Evolutionary conservation across 148 eudicot species (phyloP), one percentile per base, ranked within the genome.

Genomic region (Nepenthes gracilis): DNA sequence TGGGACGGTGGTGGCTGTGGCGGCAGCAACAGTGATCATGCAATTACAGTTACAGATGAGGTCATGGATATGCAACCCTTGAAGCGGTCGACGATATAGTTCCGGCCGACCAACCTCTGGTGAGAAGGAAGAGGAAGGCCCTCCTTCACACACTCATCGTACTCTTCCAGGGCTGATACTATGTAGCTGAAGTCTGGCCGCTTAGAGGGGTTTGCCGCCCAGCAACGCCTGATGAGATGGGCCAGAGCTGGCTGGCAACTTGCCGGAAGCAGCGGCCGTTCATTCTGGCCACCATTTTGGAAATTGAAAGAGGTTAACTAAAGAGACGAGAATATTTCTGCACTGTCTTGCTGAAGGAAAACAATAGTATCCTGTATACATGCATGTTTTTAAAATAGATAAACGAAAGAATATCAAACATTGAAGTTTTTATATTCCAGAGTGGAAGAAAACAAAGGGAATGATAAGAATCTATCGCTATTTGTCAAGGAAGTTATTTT

Each of bases 161-260:
- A 88, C 66, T 85, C 86, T 63, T 88, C 88, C 13, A 92, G 50
- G 43, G 90, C 80, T 0, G 78, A 67, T 1, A 92, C 97, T 2
- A 92, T 92, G 71, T 80, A 70, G 54, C 78, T 85, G 72, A 92
- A 92, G 65, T 92, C 97, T 1, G 97, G 97, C 13, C 97, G 78
- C 67, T 92, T 92, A 14, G 94, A 78, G 2, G 97, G 94, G 72
- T 88, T 85, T 34, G 77, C 83, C 1, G 94, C 83, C 97, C 96
- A 88, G 55, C 97, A 92, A 6, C 85, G 72, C 72, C 80, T 88
- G 60, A 92, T 92, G 5, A 92, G 98, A 70, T 92, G 94, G 0
- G 94, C 98, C 47, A 92, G 74, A 5, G 86, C 98, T 2, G 96
- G 90, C 62, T 92, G 96, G 67, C 98, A 92, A 69, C 98, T 92